phyloP scores from a whole-genome alignment of 495 filamentous ascomycete genomes.

The Tuber umbilicatum region DNA sequence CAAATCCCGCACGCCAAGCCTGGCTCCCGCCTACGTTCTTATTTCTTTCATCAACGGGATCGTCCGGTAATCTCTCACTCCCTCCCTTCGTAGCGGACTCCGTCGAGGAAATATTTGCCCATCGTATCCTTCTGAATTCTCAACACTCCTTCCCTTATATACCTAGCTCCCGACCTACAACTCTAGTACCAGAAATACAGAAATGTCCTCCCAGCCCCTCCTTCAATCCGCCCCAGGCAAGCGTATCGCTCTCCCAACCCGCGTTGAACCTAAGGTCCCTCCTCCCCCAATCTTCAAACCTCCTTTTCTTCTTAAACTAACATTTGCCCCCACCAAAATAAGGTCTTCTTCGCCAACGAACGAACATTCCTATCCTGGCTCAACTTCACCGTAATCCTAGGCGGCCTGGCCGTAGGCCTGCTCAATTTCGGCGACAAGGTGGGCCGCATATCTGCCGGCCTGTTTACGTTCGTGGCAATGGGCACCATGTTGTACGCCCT shows the following conservation, averaged over 20 bases:
- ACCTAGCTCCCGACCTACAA: background rate
- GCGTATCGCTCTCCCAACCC: slow-evolving; percentile 93
- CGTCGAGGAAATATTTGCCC: background rate
- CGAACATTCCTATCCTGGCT: slow-evolving; percentile 98
- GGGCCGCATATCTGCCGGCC: slow-evolving; percentile 80
- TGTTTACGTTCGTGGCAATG: slow-evolving; percentile 95
- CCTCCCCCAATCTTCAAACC: background rate
- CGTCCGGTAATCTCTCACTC: background rate
- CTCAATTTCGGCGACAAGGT: slow-evolving; percentile 95
- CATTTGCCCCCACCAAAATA: slow-evolving; percentile 3
- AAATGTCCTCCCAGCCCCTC: slow-evolving; percentile 93
- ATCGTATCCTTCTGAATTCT: background rate
- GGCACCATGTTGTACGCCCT: slow-evolving; percentile 91
- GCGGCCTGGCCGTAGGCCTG: slow-evolving; percentile 88
- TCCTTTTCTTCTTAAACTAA: slow-evolving; percentile 5
- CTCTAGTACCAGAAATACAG: slow-evolving; percentile 9
- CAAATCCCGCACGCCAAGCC: background rate
- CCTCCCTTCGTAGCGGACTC: background rate
- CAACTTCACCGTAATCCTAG: slow-evolving; percentile 94
- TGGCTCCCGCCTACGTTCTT: background rate
- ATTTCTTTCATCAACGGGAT: background rate
- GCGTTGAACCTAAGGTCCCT: slow-evolving; percentile 79
- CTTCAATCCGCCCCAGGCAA: slow-evolving; percentile 92
- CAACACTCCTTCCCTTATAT: background rate
- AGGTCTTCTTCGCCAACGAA: slow-evolving; percentile 99